Base-by-base conservation (phyloP, 1,284 basidiomycete genomes). In the Melampsora americana region DNA sequence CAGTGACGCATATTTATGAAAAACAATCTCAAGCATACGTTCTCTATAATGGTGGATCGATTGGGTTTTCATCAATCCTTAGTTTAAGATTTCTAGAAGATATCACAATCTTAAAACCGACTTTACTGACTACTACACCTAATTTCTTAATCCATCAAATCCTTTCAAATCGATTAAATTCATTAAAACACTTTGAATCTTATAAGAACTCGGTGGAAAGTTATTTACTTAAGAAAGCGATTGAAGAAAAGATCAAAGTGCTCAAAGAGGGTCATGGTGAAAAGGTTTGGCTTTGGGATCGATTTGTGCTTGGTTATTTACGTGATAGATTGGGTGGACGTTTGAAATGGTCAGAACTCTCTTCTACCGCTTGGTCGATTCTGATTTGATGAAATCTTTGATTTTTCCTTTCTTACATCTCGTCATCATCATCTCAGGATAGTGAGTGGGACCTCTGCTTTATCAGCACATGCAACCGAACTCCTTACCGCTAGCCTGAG, bases 281-380 rank as follows among this genome's bases (percentile, higher is more conserved):
- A 67, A 65, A 74, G 12, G 65, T 74, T 23, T 74, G 72, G 72
- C 28, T 74, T 12, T 74, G 72, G 72, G 72, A 74, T 74, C 48
- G 56, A 23, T 67, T 66, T 23, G 65, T 74, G 23, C 60, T 74
- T n/a, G 65, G 65, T 2, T 67, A 67, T 48, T 56, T 74, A 28
- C 44, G 72, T 3, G 65, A 74, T 60, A 46, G 60, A 44, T 50
- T 74, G 7, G 72, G 72, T 44, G 72, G 72, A 11, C 64, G 66
- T 16, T 59, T 74, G 35, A 66, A 74, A 35, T 74, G 72, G 72
- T 74, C 3, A 61, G 48, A 18, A 3, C 32, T 46, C 23, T 11
- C 20, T 50, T 18, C 9, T 32, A 9, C 14, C 14, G n/a, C 16
- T 30, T 6, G n/a, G 9, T n/a, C 16, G 23, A 30, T 32, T 26